Evolutionary conservation across 2,329 filamentous ascomycete genomes (phyloP).

Genomic region (Nemania bipapillata): DNA sequence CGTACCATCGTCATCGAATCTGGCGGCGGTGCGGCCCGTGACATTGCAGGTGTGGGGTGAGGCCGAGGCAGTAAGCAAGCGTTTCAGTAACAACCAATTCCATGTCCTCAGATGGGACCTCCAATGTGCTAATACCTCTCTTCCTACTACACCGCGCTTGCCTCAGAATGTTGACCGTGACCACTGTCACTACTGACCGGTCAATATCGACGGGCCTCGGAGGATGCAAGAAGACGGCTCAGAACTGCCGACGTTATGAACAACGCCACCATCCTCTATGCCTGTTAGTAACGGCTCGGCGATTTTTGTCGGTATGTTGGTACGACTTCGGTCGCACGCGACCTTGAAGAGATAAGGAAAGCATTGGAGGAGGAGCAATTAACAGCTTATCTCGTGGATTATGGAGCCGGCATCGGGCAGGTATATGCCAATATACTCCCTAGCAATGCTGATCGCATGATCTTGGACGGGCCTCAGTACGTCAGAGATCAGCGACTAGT

Average conservation of each 20-base stretch:
- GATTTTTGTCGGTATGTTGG: constrained; percentile 60
- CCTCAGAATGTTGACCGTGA: constrained; percentile 59
- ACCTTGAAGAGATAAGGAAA: constrained; percentile 61
- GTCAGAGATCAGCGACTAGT: constrained; percentile 59
- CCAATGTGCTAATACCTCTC: constrained; percentile 62
- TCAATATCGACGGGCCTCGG: constrained; percentile 55
- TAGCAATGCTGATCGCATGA: constrained; percentile 59
- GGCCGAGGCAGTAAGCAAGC: constrained; percentile 54
- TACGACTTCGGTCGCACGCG: constrained; percentile 60
- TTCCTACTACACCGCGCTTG: constrained; percentile 60
- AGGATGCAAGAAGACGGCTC: constrained; percentile 54
- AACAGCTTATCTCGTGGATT: constrained; percentile 63
- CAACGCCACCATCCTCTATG: constrained; percentile 57
- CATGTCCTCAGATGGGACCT: constrained; percentile 67
- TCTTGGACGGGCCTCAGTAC: constrained; percentile 63
- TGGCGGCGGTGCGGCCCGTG: constrained; percentile 63
- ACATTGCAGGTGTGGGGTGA: constrained; percentile 56
- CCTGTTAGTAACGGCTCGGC: constrained; percentile 57
- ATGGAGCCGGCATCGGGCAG: constrained; percentile 64
- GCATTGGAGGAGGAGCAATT: constrained; percentile 59
- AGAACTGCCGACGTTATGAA: constrained; percentile 60
- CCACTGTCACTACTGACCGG: constrained; percentile 56
- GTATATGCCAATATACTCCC: constrained; percentile 65
- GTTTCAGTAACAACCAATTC: constrained; percentile 57
- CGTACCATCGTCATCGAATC: constrained; percentile 63